Evolutionary conservation across 2,329 filamentous ascomycete species (phyloP).

Genomic region (Botrytis paeoniae): DNA sequence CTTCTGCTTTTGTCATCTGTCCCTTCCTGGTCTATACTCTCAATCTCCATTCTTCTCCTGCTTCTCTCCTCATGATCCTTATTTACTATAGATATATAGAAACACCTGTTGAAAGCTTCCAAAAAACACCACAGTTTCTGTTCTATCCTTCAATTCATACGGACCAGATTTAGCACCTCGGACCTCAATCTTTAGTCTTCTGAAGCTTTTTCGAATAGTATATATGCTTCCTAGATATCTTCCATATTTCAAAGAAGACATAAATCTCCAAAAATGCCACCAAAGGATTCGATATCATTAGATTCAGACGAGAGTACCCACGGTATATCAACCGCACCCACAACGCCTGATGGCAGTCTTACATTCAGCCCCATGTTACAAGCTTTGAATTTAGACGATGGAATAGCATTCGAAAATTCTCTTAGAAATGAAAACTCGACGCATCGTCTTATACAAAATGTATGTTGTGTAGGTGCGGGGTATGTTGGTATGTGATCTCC

Average conservation of each 20-base stretch:
- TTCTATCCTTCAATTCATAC: not conserved
- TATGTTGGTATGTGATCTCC: conserved; percentile 63
- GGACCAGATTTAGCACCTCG: not conserved
- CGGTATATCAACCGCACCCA: conserved; percentile 44
- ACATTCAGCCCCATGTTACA: conserved; percentile 44
- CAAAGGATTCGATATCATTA: conserved; percentile 26
- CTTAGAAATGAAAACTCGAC: conserved; percentile 8
- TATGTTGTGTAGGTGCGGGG: conserved; percentile 73
- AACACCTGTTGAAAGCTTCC: accelerated
- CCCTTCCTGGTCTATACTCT: not conserved
- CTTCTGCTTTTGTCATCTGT: conserved; percentile 20
- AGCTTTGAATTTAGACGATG: conserved; percentile 33
- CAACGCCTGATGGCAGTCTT: conserved; percentile 45
- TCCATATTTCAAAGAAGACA: not conserved
- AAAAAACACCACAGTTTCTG: not conserved
- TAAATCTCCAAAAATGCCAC: conserved; percentile 23
- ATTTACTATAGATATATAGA: not conserved
- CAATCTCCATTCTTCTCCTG: not conserved
- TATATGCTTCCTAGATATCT: not conserved
- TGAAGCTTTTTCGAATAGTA: not conserved
- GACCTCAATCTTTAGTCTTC: not conserved
- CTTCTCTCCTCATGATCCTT: not conserved
- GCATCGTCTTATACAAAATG: conserved; percentile 47
- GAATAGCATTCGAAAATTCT: conserved; percentile 21
- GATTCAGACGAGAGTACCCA: conserved; percentile 37